Conservation (phyloP, 2,329 filamentous ascomycete genomes). For the Dothistroma pini region DNA sequence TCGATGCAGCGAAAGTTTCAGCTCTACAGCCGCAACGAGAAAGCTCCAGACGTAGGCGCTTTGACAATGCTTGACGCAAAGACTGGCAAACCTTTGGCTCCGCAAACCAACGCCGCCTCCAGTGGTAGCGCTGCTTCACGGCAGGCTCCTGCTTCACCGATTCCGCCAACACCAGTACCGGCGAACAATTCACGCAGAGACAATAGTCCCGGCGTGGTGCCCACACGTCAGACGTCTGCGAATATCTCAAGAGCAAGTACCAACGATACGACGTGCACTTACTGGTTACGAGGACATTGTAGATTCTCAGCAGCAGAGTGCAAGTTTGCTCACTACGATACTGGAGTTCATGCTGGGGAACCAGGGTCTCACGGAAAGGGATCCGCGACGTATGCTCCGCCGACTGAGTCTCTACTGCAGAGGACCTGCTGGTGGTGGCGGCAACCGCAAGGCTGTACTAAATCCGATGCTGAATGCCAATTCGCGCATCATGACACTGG, state of each 20-base stretch:
- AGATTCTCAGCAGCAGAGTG: conserved; percentile 18
- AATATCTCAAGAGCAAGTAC: not conserved
- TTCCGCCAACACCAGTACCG: not conserved
- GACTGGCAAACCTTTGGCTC: conserved; percentile 24
- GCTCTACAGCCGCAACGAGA: conserved; percentile 27
- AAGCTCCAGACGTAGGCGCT: conserved; percentile 26
- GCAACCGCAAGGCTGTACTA: conserved; percentile 13
- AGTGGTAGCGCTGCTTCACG: not conserved
- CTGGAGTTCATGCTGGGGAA: conserved; percentile 11
- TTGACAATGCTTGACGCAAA: conserved; percentile 30
- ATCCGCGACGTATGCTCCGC: not conserved
- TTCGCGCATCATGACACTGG: conserved; percentile 26
- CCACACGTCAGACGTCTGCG: not conserved
- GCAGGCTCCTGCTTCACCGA: not conserved
- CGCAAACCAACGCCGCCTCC: not conserved
- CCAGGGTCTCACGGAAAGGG: conserved; percentile 3
- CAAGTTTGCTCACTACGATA: conserved; percentile 25
- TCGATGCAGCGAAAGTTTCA: conserved; percentile 23
- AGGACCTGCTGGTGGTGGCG: not conserved
- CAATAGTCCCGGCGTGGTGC: not conserved
- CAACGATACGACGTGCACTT: conserved; percentile 14
- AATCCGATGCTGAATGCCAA: conserved; percentile 17
- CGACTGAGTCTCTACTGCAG: not conserved
- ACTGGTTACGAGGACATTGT: conserved; percentile 16
- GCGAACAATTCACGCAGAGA: not conserved